These are phyloP conservation scores for Vanrija pseudolonga DNA, from an alignment of 1,284 basidiomycete species.

Conservation along the genomic window DNA sequence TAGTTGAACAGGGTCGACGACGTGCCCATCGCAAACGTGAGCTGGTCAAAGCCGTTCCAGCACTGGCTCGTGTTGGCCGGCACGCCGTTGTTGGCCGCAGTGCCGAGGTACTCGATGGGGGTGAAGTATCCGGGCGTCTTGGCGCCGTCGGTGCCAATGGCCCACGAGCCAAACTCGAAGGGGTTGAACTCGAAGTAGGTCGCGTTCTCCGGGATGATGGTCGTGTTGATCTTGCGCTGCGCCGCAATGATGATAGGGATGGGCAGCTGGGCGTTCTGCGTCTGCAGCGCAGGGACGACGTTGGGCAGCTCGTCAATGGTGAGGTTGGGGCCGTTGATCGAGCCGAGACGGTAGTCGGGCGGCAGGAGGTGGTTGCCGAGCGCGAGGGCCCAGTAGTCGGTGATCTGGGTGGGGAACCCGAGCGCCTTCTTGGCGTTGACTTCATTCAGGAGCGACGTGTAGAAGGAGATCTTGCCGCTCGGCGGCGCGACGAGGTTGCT, in stretches of 20 bases:
- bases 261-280: slow-evolving; percentile 34
- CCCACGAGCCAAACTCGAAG: slow-evolving; percentile 54
- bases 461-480: slow-evolving; percentile 48
- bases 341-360: slow-evolving; percentile 30
- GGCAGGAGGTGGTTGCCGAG: slow-evolving; percentile 46
- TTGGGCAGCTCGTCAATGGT: slow-evolving; percentile 32
- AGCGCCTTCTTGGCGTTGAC: slow-evolving; percentile 39
- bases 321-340: slow-evolving; percentile 38
- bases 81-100: slow-evolving; percentile 34
- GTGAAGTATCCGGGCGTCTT: slow-evolving; percentile 46
- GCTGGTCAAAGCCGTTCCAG: slow-evolving; percentile 47
- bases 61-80: slow-evolving; percentile 37
- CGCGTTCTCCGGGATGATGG: slow-evolving; percentile 49
- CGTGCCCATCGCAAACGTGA: slow-evolving; percentile 51
- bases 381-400: slow-evolving; percentile 47
- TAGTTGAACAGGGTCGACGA: slow-evolving; percentile 48
- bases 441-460: slow-evolving; percentile 44
- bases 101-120: slow-evolving; percentile 46
- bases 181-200: slow-evolving; percentile 53
- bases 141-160: slow-evolving; percentile 32
- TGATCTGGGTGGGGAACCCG: slow-evolving; percentile 46
- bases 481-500: slow-evolving; percentile 51
- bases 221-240: slow-evolving; percentile 41
- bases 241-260: slow-evolving; percentile 53
- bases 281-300: background rate